Conservation (phyloP, 495 filamentous ascomycete species). For the Penicillium paradoxum region DNA sequence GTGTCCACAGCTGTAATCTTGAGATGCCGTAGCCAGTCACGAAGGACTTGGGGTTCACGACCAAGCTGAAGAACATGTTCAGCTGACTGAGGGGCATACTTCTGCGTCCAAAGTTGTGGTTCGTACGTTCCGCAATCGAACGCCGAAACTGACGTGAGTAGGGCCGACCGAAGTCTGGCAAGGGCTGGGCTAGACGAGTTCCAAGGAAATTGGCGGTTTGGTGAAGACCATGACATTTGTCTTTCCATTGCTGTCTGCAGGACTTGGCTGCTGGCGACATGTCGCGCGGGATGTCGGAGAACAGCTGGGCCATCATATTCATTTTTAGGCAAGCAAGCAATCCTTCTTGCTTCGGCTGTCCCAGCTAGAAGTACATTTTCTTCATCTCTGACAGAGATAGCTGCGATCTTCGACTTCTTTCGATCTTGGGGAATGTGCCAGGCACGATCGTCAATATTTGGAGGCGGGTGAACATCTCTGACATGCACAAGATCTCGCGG, state of each 20-base stretch:
- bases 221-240: conserved; percentile 28
- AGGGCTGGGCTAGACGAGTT: conserved; percentile 43
- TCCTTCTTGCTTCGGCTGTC: conserved; percentile 13
- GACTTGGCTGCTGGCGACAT: conserved; percentile 31
- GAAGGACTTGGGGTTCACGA: conserved; percentile 63
- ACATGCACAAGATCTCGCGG: conserved; percentile 59
- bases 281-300: conserved; percentile 34
- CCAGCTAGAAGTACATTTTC: conserved; percentile 31
- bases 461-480: conserved; percentile 8
- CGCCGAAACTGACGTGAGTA: conserved; percentile 60
- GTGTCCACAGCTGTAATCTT: conserved; percentile 69
- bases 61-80: conserved; percentile 73
- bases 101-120: conserved; percentile 68
- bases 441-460: background rate
- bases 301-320: background rate
- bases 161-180: conserved; percentile 51
- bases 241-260: conserved; percentile 29
- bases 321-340: background rate
- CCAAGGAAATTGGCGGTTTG: conserved; percentile 3
- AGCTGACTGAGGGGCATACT: conserved; percentile 73
- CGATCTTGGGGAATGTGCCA: conserved; percentile 7
- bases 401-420: conserved; percentile 37
- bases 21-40: conserved; percentile 77
- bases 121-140: conserved; percentile 81
- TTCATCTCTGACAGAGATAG: conserved; percentile 26